Conservation (phyloP, 2,329 filamentous ascomycete species). For the Parastagonospora nodorum region DNA sequence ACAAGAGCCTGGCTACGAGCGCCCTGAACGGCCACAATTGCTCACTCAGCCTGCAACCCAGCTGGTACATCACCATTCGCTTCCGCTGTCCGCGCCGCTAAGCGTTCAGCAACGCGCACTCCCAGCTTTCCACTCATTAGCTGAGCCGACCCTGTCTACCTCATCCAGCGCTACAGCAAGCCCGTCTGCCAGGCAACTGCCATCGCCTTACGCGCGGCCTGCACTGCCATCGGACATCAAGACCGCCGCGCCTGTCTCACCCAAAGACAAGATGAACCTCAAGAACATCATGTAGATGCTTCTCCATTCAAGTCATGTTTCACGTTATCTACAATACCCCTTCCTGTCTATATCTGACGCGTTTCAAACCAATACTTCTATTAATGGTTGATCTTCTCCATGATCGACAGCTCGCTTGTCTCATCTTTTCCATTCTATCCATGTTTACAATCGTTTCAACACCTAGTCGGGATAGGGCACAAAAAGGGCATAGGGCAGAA, state of each 20-base stretch:
- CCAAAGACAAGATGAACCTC: constrained; percentile 41
- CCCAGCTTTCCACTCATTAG: constrained; percentile 40
- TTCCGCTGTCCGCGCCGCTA: constrained; percentile 33
- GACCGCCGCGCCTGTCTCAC: constrained; percentile 42
- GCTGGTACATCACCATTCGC: constrained; percentile 38
- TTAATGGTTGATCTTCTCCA: constrained; percentile 17
- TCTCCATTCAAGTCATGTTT: constrained; percentile 21
- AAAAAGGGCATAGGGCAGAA: constrained; percentile 12
- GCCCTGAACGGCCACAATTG: constrained; percentile 32
- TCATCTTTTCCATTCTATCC: constrained; percentile 6
- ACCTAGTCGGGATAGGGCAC: constrained; percentile 3
- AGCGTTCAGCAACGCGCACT: constrained; percentile 33
- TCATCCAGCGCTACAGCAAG: constrained; percentile 27
- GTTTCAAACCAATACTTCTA: constrained; percentile 18
- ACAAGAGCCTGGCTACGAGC: constrained; percentile 33
- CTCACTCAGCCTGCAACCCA: constrained; percentile 40
- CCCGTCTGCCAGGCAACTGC: constrained; percentile 38
- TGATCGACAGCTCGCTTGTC: constrained; percentile 16
- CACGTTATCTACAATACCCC: constrained; percentile 24
- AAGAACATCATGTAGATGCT: constrained; percentile 40
- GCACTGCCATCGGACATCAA: constrained; percentile 24
- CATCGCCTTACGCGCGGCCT: constrained; percentile 34
- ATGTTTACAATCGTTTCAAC: constrained; percentile 8
- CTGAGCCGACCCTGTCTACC: constrained; percentile 37
- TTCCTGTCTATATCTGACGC: constrained; percentile 21